These are phyloP conservation scores for Chiua virens DNA, from an alignment of 768 basidiomycete genomes.

Conservation along the genomic window DNA sequence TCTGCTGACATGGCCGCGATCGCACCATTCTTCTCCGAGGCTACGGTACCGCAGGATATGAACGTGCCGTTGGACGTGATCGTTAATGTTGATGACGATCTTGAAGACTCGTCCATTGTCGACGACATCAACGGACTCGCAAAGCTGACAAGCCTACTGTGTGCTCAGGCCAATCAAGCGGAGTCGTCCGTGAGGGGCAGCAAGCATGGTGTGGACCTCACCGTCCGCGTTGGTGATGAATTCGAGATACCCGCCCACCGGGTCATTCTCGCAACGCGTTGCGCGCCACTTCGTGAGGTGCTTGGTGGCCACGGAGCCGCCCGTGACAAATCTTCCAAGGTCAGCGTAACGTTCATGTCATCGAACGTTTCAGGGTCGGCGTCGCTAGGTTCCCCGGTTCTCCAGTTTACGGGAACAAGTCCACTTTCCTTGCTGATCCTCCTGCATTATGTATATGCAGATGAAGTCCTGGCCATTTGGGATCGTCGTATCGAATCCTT, in stretches of 20 bases:
- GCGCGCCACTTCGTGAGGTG: slow-evolving; percentile 41
- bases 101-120: slow-evolving; percentile 19
- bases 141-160: slow-evolving; percentile 19
- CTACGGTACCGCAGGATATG: not conserved
- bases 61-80: not conserved
- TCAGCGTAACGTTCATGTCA: slow-evolving; percentile 29
- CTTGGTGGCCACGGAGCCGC: slow-evolving; percentile 36
- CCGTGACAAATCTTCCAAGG: slow-evolving; percentile 27
- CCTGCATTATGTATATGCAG: slow-evolving; percentile 83
- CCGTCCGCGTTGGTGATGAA: slow-evolving; percentile 46
- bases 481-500: slow-evolving; percentile 64
- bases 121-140: slow-evolving; percentile 36
- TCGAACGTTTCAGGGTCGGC: not conserved
- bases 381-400: not conserved
- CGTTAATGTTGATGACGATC: slow-evolving; percentile 26
- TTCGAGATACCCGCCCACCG: slow-evolving; percentile 61
- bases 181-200: not conserved
- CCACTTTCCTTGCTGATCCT: slow-evolving; percentile 73
- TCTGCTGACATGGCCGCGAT: slow-evolving; percentile 65
- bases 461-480: slow-evolving; percentile 81
- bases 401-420: slow-evolving; percentile 24
- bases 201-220: slow-evolving; percentile 57
- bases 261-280: slow-evolving; percentile 65
- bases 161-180: not conserved
- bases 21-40: slow-evolving; percentile 51